A percentile compares a stretch with the other conserved stretches of the same genome.
phyloP scores from a whole-genome alignment of 345 rosid genomes.

The Euphorbia lathyris region DNA sequence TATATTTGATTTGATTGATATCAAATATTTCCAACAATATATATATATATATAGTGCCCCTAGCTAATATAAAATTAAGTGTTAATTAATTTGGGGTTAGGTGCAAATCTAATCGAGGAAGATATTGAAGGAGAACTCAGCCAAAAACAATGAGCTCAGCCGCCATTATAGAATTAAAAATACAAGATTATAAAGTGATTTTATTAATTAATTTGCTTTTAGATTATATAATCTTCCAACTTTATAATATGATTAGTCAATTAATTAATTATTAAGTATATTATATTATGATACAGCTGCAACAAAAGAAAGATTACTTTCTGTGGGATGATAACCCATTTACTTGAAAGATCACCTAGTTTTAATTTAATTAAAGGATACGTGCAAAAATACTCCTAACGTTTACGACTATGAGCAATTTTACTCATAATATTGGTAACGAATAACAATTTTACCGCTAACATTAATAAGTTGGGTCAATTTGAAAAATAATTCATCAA shows the following conservation, averaged over 20 bases:
- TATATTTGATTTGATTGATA: no score
- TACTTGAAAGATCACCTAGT: neutral
- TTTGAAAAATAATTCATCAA: no score
- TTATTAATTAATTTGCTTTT: conserved; percentile 44
- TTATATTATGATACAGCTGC: neutral
- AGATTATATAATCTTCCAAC: conserved; percentile 34
- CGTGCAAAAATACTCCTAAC: no score
- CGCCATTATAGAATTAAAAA: conserved; percentile 27
- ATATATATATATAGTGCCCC: neutral
- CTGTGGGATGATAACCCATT: neutral
- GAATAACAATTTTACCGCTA: no score
- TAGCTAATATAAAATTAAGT: neutral
- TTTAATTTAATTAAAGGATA: no score
- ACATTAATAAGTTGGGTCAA: no score
- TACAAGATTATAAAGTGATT: conserved; percentile 23
- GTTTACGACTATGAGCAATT: no score
- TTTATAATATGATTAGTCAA: conserved; percentile 7
- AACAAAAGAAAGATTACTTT: conserved; percentile 32
- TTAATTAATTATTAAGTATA: no score
- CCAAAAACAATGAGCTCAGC: conserved; percentile 46
- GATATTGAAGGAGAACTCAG: conserved; percentile 13
- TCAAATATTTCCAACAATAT: no score
- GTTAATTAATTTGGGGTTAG: no score
- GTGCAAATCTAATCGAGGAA: neutral
- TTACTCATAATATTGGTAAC: no score